A percentile compares a stretch with the other conserved stretches of the same genome.
Evolutionary conservation across 164 flowering plant genomes (phyloP).

Genomic region (Kalanchoe fedtschenkoi): DNA sequence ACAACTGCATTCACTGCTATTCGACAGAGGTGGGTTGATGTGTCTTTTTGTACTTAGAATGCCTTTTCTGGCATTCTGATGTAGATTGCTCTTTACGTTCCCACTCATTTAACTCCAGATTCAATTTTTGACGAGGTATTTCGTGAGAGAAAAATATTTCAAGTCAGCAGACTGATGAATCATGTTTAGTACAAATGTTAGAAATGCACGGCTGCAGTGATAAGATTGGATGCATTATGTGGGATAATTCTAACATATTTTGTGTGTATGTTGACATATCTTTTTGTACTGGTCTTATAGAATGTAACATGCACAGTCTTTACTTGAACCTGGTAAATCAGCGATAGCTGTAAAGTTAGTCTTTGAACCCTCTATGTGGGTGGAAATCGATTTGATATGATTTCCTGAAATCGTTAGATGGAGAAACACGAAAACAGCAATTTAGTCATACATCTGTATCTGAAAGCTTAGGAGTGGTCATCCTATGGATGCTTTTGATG

Average conservation of each 20-base stretch:
- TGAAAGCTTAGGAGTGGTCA: not conserved
- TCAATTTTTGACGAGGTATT: not conserved
- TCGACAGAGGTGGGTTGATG: constrained; percentile 95
- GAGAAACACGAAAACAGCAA: not conserved
- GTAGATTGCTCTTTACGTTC: not conserved
- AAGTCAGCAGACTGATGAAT: not conserved
- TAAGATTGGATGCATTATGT: not conserved
- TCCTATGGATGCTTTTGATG: not conserved
- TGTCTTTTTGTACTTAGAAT: constrained; percentile 32
- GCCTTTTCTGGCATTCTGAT: constrained; percentile 8
- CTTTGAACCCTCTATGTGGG: not conserved
- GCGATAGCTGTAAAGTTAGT: not conserved
- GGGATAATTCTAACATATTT: not conserved
- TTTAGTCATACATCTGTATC: too few species aligned
- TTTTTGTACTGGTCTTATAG: not conserved
- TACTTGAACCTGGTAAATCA: not conserved
- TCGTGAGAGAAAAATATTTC: not conserved
- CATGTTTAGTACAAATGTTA: not conserved
- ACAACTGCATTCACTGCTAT: constrained; percentile 68
- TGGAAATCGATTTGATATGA: not conserved
- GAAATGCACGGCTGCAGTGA: not conserved
- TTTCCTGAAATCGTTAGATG: not conserved
- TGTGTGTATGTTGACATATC: not conserved
- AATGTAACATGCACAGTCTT: not conserved
- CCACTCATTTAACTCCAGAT: not conserved